phyloP scores from a whole-genome alignment of 2,329 filamentous ascomycete species.

The Stemphylium vesicarium region DNA sequence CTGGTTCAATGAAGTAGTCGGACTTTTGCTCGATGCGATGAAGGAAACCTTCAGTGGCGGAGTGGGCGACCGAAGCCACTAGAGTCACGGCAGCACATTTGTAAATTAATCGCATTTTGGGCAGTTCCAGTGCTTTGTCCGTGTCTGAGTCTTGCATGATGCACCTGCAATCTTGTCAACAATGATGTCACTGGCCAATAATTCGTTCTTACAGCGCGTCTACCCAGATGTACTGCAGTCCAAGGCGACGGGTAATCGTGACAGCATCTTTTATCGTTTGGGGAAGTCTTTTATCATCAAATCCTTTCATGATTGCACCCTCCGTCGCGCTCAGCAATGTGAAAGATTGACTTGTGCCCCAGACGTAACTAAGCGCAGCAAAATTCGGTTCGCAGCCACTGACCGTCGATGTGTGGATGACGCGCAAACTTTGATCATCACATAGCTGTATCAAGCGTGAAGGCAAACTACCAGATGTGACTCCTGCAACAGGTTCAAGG shows the following conservation, averaged over 20 bases:
- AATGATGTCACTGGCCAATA: background rate
- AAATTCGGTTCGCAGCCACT: background rate
- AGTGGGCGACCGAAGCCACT: slow-evolving; percentile 10
- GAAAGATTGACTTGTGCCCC: slow-evolving; percentile 9
- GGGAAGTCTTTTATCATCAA: slow-evolving; percentile 6
- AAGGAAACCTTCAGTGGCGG: slow-evolving; percentile 15
- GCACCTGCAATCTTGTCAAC: slow-evolving; percentile 3
- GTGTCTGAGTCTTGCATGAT: slow-evolving; percentile 14
- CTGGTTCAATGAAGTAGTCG: slow-evolving; percentile 11
- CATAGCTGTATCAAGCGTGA: background rate
- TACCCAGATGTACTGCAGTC: slow-evolving; percentile 16
- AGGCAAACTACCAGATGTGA: background rate
- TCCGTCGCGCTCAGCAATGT: slow-evolving; percentile 1
- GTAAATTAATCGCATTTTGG: slow-evolving; percentile 17
- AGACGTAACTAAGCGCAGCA: slow-evolving; percentile 13
- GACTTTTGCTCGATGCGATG: slow-evolving; percentile 1
- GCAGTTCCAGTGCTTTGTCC: slow-evolving; percentile 14
- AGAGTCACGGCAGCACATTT: slow-evolving; percentile 11
- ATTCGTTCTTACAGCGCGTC: slow-evolving; percentile 12
- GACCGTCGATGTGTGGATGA: background rate
- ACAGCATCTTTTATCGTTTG: slow-evolving; percentile 18
- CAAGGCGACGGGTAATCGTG: slow-evolving; percentile 11
- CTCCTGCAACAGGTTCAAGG: background rate
- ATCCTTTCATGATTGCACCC: background rate
- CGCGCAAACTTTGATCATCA: background rate